Evolutionary conservation across 345 rosid species (phyloP), one percentile per base, ranked within the genome.

Genomic region (Odontarrhena argentea): DNA sequence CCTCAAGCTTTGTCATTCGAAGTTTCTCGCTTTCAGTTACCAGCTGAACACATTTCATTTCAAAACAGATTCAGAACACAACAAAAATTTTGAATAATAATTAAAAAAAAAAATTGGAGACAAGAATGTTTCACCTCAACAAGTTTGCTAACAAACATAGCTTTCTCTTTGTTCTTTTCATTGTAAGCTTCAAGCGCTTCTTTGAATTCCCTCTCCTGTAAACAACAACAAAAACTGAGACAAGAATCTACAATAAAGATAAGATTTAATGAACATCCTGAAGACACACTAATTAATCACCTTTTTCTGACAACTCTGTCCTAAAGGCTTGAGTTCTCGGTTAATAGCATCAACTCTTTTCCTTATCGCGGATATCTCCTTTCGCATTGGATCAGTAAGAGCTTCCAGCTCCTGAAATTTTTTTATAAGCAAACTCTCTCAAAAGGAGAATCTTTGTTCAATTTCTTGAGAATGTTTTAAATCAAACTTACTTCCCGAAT

Each of bases 151-250:
- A 93, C 84, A 45, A 86, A 75, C 71, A 83, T 83, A 63, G 86
- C 65, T 79, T 85, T 94, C 69, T 91, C 99, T 79, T 82, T 91
- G 53, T 78, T 91, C 84, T 88, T 93, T 56, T 88, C 96, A 57
- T 91, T 91, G 59, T 85, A 90, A 71, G 88, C 84, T 77, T 91
- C 97, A 45, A 94, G 76, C 8, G 81, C 92, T 78, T 94, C 96
- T 78, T 74, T 94, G 76, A 86, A 94, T 64, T 94, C 99, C 64
- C 76, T 91, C 77, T 94, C 99, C 97, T 94, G 76, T 48, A n/a
- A 62, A 40, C 24, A 40, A 34, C 2, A 22, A 54, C 7, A 43
- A 43, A 28, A 28, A 2, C 8, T 45, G 10, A 47, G 2, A 37
- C 57, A 60, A 3, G 45, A 66, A 35, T 65, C 9, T 49, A 1